phyloP scores from a whole-genome alignment of 1,284 basidiomycete genomes.

The Inonotus obliquus region DNA sequence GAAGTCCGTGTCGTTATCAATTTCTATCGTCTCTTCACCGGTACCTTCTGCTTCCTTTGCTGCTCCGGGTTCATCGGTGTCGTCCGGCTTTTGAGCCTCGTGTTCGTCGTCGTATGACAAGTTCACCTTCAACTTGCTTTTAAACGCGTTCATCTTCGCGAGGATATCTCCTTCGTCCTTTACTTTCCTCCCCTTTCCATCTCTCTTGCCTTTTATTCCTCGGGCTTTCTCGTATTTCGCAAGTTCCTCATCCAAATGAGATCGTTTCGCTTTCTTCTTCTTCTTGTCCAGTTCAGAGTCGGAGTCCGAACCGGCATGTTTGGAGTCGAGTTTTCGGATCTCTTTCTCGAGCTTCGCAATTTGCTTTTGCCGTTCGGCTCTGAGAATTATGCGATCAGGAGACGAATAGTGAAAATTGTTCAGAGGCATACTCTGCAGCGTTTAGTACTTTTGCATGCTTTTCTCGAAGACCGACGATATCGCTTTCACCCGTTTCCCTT shows the following conservation, averaged over 20 bases:
- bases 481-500: constrained; percentile 39
- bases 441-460: constrained; percentile 67
- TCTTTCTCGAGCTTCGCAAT: constrained; percentile 87
- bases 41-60: constrained; percentile 13
- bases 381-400: neutral
- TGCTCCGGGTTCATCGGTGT: constrained; percentile 17
- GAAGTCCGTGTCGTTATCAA: constrained; percentile 81
- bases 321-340: constrained; percentile 67
- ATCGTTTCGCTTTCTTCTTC: constrained; percentile 61
- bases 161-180: constrained; percentile 75
- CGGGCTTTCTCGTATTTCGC: constrained; percentile 71
- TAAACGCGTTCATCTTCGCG: constrained; percentile 67
- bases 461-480: constrained; percentile 67
- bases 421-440: constrained; percentile 44
- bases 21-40: constrained; percentile 46
- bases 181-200: constrained; percentile 35
- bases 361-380: constrained; percentile 34
- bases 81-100: constrained; percentile 24
- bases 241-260: constrained; percentile 74
- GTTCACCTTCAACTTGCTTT: constrained; percentile 57
- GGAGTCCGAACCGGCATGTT: constrained; percentile 39
- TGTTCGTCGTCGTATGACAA: constrained; percentile 31
- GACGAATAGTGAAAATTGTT: neutral
- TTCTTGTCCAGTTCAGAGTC: constrained; percentile 56
- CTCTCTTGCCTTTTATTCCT: constrained; percentile 54